These are phyloP conservation scores for Pseudotulostoma volvatum DNA, from an alignment of 495 filamentous ascomycete genomes.

Conservation along the genomic window DNA sequence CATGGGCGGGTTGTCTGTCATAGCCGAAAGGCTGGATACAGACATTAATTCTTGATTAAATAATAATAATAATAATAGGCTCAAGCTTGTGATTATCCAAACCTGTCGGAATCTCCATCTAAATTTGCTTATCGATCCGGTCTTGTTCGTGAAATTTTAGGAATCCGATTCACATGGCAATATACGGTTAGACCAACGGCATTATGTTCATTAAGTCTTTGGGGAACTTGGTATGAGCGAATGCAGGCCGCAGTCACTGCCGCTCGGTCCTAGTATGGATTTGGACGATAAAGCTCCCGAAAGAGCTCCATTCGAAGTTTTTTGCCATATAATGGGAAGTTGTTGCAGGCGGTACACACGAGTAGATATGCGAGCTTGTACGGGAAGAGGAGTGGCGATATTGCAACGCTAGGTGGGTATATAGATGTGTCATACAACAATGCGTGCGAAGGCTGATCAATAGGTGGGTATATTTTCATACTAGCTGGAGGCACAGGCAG, in stretches of 20 bases:
- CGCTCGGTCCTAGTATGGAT: not conserved
- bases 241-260: not conserved
- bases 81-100: too few species aligned
- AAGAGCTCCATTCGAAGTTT: not conserved
- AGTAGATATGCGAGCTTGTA: not conserved
- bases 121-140: too few species aligned
- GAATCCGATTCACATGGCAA: not conserved
- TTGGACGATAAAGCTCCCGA: not conserved
- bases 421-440: conserved; percentile 2
- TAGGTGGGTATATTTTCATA: conserved; percentile 6
- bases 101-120: too few species aligned
- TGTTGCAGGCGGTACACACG: not conserved
- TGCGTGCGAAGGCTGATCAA: conserved; percentile 3
- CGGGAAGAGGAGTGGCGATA: not conserved
- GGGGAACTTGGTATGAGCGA: not conserved
- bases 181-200: not conserved
- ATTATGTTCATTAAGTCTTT: not conserved
- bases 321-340: not conserved
- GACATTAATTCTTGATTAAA: too few species aligned
- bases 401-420: not conserved
- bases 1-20: too few species aligned
- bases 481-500: conserved; percentile 3
- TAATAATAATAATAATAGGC: too few species aligned
- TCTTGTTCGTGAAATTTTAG: not conserved
- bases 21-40: too few species aligned